Conservation (phyloP, 192 early-diverging fungal genomes). For the Piromyces sp. region DNA sequence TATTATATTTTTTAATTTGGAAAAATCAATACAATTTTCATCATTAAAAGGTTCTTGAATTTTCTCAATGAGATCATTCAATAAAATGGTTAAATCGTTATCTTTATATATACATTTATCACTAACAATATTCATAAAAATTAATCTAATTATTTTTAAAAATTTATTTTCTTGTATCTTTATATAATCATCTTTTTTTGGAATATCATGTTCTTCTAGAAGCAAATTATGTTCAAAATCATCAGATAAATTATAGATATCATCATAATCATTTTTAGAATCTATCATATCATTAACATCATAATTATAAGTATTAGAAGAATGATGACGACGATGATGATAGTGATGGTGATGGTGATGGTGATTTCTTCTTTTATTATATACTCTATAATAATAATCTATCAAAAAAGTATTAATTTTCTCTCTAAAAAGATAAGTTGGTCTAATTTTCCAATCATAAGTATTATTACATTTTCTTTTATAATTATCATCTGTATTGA, state of each 20-base stretch:
- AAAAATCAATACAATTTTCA: background rate
- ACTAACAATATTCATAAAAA: background rate
- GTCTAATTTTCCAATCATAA: background rate
- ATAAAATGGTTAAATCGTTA: background rate
- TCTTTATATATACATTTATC: background rate
- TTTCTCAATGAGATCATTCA: background rate
- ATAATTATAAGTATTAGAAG: too few species aligned
- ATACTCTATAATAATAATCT: background rate
- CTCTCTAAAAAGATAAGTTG: background rate
- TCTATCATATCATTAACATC: too few species aligned
- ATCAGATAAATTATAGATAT: too few species aligned
- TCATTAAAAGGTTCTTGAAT: background rate
- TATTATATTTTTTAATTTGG: background rate
- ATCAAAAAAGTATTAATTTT: background rate
- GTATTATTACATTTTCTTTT: background rate
- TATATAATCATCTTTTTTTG: background rate
- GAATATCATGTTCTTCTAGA: too few species aligned
- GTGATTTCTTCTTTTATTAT: background rate
- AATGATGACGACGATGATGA: too few species aligned
- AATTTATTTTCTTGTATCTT: background rate
- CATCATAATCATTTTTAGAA: too few species aligned
- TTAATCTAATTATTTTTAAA: background rate
- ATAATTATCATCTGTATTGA: background rate
- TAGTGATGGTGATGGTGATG: too few species aligned
- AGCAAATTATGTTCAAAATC: too few species aligned